Percentiles rank a stretch among this genome's conserved stretches.
phyloP scores from a whole-genome alignment of 2,329 filamentous ascomycete species.

The Fusarium tupiense region DNA sequence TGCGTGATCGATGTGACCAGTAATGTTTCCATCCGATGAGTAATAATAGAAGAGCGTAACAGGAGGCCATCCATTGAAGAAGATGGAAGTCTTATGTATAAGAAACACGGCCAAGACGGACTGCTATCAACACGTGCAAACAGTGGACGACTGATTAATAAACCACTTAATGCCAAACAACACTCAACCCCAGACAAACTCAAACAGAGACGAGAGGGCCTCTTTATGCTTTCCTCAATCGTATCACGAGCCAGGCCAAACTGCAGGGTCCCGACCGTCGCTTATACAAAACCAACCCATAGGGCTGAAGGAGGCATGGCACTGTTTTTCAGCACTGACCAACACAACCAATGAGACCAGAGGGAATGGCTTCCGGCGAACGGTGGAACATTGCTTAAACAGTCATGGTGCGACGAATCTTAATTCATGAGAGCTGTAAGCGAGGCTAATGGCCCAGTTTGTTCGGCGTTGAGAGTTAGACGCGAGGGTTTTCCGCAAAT shows the following conservation, averaged over 20 bases:
- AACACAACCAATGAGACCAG: not conserved
- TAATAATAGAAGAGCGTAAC: not conserved
- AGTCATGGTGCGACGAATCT: slow-evolving; percentile 1
- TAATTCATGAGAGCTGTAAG: not conserved
- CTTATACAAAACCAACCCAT: slow-evolving; percentile 1
- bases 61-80: not conserved
- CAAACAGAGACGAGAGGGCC: not conserved
- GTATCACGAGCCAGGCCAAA: slow-evolving; percentile 8
- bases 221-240: slow-evolving; percentile 23
- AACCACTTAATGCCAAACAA: not conserved
- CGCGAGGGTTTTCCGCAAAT: not conserved
- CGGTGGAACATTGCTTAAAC: not conserved
- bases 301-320: slow-evolving; percentile 16
- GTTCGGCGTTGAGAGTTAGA: not conserved
- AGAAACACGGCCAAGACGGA: not conserved
- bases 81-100: not conserved
- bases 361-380: too few species aligned
- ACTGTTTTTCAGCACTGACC: not conserved
- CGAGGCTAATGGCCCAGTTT: not conserved
- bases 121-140: not conserved
- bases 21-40: not conserved
- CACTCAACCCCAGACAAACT: not conserved
- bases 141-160: not conserved
- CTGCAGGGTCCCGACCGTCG: not conserved
- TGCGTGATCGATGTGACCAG: not conserved